phyloP scores from a whole-genome alignment of 148 eudicot species.

The Rhododendron henanense region DNA sequence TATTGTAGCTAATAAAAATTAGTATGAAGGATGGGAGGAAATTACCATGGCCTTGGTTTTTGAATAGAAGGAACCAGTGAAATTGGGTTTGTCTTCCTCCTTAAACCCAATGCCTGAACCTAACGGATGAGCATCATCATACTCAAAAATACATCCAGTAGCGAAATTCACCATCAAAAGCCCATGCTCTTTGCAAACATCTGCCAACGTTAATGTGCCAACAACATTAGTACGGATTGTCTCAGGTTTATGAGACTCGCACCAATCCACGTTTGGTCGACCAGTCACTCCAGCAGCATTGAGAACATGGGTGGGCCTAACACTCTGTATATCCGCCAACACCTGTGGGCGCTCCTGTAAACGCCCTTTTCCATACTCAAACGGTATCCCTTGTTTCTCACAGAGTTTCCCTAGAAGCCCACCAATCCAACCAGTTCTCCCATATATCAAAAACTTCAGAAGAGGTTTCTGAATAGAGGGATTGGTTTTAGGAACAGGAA shows the following conservation, averaged over 20 bases:
- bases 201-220: constrained; percentile 26
- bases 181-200: constrained; percentile 30
- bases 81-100: constrained; percentile 30
- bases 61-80: constrained; percentile 26
- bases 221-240: constrained; percentile 21
- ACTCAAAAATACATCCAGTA: constrained; percentile 29
- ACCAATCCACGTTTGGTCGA: constrained; percentile 26
- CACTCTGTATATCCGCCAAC: constrained; percentile 16
- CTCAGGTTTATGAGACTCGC: constrained; percentile 24
- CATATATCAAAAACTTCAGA: constrained; percentile 28
- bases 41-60: constrained; percentile 29
- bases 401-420: constrained; percentile 26
- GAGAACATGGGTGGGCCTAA: constrained; percentile 25
- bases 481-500: constrained; percentile 8
- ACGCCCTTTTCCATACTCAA: constrained; percentile 26
- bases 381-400: constrained; percentile 27
- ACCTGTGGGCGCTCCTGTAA: constrained; percentile 22
- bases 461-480: neutral
- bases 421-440: constrained; percentile 28
- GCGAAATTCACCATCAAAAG: constrained; percentile 24
- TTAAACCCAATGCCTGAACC: constrained; percentile 28
- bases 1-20: neutral
- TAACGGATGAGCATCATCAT: constrained; percentile 20
- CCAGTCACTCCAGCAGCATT: constrained; percentile 33
- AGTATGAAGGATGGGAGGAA: neutral